These are phyloP conservation scores for Magnaporthiopsis incrustans DNA, from an alignment of 2,329 filamentous ascomycete species.

Conservation along the genomic window DNA sequence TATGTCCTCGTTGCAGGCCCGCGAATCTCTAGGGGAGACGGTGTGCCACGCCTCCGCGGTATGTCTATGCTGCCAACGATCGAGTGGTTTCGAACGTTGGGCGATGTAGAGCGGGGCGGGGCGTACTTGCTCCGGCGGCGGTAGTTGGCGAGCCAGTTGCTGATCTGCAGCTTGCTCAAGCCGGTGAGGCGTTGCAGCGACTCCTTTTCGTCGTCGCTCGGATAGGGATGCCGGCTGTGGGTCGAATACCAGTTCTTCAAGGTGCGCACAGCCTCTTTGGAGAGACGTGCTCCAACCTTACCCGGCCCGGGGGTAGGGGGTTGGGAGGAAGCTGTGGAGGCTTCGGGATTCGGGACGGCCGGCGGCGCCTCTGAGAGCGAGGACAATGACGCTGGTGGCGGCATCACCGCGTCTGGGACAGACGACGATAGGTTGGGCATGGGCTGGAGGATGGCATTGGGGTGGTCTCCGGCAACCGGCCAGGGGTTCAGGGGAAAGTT, in stretches of 20 bases:
- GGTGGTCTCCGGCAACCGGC: slow-evolving; percentile 35
- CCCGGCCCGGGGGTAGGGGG: slow-evolving; percentile 26
- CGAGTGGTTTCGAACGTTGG: slow-evolving; percentile 53
- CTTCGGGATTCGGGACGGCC: background rate
- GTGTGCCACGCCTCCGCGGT: slow-evolving; percentile 50
- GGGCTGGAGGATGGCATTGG: slow-evolving; percentile 25
- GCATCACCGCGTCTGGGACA: slow-evolving; percentile 5
- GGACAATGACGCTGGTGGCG: too few species aligned
- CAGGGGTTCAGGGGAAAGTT: slow-evolving; percentile 39
- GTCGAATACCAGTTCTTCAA: slow-evolving; percentile 78
- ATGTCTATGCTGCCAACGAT: slow-evolving; percentile 62
- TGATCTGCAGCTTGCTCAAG: slow-evolving; percentile 74
- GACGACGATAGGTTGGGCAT: slow-evolving; percentile 1
- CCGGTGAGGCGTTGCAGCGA: slow-evolving; percentile 70
- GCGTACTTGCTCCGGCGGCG: slow-evolving; percentile 73
- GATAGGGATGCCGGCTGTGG: slow-evolving; percentile 78
- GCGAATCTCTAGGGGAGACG: slow-evolving; percentile 26
- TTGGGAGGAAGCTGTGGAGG: background rate
- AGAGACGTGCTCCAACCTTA: slow-evolving; percentile 70
- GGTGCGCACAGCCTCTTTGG: slow-evolving; percentile 68
- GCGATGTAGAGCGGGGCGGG: slow-evolving; percentile 59
- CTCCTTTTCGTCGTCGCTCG: slow-evolving; percentile 80
- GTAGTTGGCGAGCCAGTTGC: slow-evolving; percentile 89
- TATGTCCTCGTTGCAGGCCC: slow-evolving; percentile 15
- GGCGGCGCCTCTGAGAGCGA: background rate